A percentile compares a stretch with the other conserved stretches of the same genome.
phyloP scores from a whole-genome alignment of 768 basidiomycete genomes.

The Phallus indusiatus region DNA sequence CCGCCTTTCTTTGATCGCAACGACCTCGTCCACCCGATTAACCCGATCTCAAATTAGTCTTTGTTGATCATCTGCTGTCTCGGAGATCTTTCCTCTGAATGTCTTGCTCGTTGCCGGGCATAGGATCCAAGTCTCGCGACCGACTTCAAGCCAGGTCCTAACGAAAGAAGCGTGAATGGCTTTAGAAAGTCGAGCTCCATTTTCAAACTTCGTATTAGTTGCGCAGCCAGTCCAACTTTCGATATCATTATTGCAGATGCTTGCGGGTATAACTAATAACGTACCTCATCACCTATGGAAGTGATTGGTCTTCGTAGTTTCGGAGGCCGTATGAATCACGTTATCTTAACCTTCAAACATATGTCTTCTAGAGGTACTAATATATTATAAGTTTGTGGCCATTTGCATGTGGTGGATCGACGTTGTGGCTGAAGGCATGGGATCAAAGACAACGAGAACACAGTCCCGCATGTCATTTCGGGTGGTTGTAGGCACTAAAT shows the following conservation, averaged over 20 bases:
- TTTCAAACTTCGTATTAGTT: constrained; percentile 79
- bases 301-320: constrained; percentile 55
- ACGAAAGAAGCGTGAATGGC: constrained; percentile 75
- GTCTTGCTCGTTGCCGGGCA: constrained; percentile 70
- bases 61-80: constrained; percentile 39
- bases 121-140: constrained; percentile 79
- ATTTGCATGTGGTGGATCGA: constrained; percentile 42
- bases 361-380: constrained; percentile 84
- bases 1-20: constrained; percentile 76
- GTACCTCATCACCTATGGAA: constrained; percentile 83
- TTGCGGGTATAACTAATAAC: neutral
- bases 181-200: constrained; percentile 81
- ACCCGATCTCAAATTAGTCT: neutral
- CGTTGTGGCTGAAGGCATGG: constrained; percentile 13
- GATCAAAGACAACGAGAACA: constrained; percentile 25
- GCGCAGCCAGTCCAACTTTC: constrained; percentile 74
- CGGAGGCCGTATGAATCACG: constrained; percentile 55
- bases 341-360: constrained; percentile 59
- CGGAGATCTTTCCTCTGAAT: constrained; percentile 83
- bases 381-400: constrained; percentile 73
- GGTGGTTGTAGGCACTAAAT: constrained; percentile 65
- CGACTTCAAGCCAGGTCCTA: constrained; percentile 90
- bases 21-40: constrained; percentile 42
- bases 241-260: neutral
- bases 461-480: constrained; percentile 75